Conservation (phyloP, 306 rosid genomes). For the Bauhinia variegata region DNA sequence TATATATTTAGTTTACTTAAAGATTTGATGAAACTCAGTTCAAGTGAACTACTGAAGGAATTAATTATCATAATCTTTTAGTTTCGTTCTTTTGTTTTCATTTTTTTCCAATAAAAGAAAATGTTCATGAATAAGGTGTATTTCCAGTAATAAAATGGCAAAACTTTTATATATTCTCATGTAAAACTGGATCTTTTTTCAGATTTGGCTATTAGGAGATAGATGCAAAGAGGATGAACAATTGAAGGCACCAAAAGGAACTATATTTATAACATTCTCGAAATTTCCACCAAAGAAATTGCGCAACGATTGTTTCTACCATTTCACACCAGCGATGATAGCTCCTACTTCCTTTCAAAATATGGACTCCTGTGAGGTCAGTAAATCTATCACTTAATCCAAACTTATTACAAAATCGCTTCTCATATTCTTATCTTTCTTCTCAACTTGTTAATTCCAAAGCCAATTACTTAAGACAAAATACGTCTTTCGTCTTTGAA, state of each 20-base stretch:
- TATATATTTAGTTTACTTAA: too few relatives aligned
- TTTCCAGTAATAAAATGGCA: too few relatives aligned
- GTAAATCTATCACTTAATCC: slow-evolving; percentile 19
- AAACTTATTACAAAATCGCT: too few relatives aligned
- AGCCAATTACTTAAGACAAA: too few relatives aligned
- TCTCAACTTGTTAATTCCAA: too few relatives aligned
- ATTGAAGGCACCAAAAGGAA: slow-evolving; percentile 65
- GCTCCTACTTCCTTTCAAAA: slow-evolving; percentile 58
- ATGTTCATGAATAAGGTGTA: not conserved
- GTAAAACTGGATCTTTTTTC: not conserved
- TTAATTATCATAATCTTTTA: too few relatives aligned
- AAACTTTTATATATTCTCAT: slow-evolving; percentile 33
- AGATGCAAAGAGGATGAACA: slow-evolving; percentile 58
- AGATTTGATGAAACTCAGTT: too few relatives aligned
- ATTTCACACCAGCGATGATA: slow-evolving; percentile 72
- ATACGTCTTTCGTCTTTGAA: too few relatives aligned
- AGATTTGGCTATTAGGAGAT: slow-evolving; percentile 82
- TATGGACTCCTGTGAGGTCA: slow-evolving; percentile 83
- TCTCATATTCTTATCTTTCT: too few relatives aligned
- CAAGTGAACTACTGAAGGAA: too few relatives aligned
- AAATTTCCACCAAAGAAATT: slow-evolving; percentile 69
- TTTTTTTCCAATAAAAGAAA: too few relatives aligned
- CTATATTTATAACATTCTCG: slow-evolving; percentile 70
- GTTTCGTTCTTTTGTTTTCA: slow-evolving; percentile 32
- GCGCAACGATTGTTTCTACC: slow-evolving; percentile 73